These are phyloP conservation scores for Saturnispora ahearnii DNA, from an alignment of 805 yeast genomes.

Conservation along the genomic window DNA sequence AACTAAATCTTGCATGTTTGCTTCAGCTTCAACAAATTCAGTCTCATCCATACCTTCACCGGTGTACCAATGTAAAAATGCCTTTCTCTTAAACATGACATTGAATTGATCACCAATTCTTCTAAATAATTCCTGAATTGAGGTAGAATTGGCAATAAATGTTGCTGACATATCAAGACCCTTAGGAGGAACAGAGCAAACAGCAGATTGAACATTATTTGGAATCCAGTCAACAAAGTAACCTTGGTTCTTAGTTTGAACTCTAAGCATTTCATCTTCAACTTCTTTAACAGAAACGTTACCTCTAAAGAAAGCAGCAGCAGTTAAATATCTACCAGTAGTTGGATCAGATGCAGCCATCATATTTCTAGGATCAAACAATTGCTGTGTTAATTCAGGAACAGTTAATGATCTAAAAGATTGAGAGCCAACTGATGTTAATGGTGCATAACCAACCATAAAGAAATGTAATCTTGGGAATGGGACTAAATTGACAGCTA, in stretches of 20 bases:
- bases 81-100: constrained; percentile 89
- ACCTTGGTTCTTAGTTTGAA: constrained; percentile 71
- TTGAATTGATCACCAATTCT: constrained; percentile 85
- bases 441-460: constrained; percentile 92
- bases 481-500: constrained; percentile 91
- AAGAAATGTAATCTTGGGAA: constrained; percentile 93
- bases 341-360: constrained; percentile 94
- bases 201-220: constrained; percentile 88
- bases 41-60: constrained; percentile 94
- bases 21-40: constrained; percentile 91
- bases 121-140: constrained; percentile 83
- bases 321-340: constrained; percentile 85
- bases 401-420: constrained; percentile 79
- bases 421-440: constrained; percentile 71
- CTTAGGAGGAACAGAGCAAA: constrained; percentile 84
- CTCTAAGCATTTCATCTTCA: constrained; percentile 84
- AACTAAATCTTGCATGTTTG: constrained; percentile 81
- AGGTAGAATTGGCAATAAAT: constrained; percentile 86
- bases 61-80: constrained; percentile 94
- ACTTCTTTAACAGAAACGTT: constrained; percentile 88
- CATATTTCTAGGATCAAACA: constrained; percentile 88
- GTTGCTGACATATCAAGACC: constrained; percentile 86
- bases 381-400: constrained; percentile 87
- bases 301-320: constrained; percentile 92
- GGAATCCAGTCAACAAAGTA: constrained; percentile 96